Percentiles rank a stretch among this genome's conserved stretches.
Evolutionary conservation across 768 basidiomycete genomes (phyloP).

Genomic region (Trametes cingulata): DNA sequence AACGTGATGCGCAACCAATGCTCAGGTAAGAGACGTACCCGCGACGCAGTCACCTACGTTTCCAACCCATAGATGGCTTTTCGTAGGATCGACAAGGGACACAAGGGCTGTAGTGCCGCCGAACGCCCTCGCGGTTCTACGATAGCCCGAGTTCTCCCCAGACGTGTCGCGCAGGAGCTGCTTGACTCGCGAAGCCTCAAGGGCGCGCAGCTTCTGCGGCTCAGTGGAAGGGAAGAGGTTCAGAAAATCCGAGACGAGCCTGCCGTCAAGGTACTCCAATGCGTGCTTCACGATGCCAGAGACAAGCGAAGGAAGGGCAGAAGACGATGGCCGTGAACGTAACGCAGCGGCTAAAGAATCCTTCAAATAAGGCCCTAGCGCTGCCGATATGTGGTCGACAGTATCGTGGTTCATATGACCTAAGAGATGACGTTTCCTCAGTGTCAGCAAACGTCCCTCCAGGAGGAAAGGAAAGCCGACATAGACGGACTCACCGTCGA

Average conservation of each 20-base stretch:
- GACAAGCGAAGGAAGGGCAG: conserved; percentile 35
- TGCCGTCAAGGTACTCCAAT: conserved; percentile 43
- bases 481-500: conserved; percentile 40
- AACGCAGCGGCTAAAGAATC: conserved; percentile 40
- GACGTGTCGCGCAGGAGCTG: conserved; percentile 65
- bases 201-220: conserved; percentile 42
- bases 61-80: conserved; percentile 73
- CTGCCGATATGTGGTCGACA: conserved; percentile 44
- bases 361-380: conserved; percentile 43
- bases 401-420: conserved; percentile 52
- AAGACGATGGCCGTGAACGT: conserved; percentile 24
- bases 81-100: conserved; percentile 68
- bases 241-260: conserved; percentile 45
- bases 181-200: conserved; percentile 55
- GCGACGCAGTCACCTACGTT: conserved; percentile 83
- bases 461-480: background rate
- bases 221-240: conserved; percentile 55
- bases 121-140: conserved; percentile 70
- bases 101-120: conserved; percentile 79
- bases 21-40: conserved; percentile 42
- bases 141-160: conserved; percentile 57
- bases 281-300: conserved; percentile 41
- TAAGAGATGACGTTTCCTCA: conserved; percentile 22
- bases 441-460: background rate
- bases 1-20: background rate